Conservation (phyloP, 2,329 filamentous ascomycete genomes). For the Sporothrix mexicana region DNA sequence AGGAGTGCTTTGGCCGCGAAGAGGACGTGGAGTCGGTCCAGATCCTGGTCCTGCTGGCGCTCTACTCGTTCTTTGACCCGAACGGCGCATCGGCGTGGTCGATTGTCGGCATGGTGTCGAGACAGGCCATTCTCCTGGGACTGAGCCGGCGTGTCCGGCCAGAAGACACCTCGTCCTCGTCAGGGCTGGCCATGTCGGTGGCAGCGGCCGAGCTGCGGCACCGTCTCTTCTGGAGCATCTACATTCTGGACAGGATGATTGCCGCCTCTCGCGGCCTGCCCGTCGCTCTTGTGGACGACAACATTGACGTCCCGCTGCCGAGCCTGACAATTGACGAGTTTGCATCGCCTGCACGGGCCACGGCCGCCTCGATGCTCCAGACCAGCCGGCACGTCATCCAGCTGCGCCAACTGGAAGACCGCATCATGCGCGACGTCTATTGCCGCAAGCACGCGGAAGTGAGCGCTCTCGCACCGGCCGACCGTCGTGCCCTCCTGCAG, state of each 20-base stretch:
- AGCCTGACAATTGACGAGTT: slow-evolving; percentile 55
- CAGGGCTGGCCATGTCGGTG: not conserved
- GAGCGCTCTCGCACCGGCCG: slow-evolving; percentile 32
- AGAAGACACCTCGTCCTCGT: not conserved
- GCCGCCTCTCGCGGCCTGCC: slow-evolving; percentile 50
- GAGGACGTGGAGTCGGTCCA: slow-evolving; percentile 49
- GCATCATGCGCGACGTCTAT: slow-evolving; percentile 48
- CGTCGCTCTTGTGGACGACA: slow-evolving; percentile 48
- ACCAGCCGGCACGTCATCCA: slow-evolving; percentile 54
- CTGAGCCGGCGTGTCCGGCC: slow-evolving; percentile 40
- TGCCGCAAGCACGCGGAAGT: slow-evolving; percentile 40
- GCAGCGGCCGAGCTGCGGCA: slow-evolving; percentile 41
- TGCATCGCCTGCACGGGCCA: slow-evolving; percentile 47
- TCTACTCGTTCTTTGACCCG: slow-evolving; percentile 54
- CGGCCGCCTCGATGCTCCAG: slow-evolving; percentile 51
- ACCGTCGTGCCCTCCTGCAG: slow-evolving; percentile 43
- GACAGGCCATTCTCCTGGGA: slow-evolving; percentile 49
- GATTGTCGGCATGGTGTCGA: slow-evolving; percentile 49
- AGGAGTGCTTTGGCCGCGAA: slow-evolving; percentile 46
- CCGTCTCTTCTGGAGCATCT: slow-evolving; percentile 54
- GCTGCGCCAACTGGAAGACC: slow-evolving; percentile 52
- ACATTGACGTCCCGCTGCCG: slow-evolving; percentile 51
- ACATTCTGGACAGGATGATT: slow-evolving; percentile 54
- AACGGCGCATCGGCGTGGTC: slow-evolving; percentile 48
- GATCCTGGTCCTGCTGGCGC: slow-evolving; percentile 50